Percentiles rank a stretch among this genome's conserved stretches.
phyloP scores from a whole-genome alignment of 352 stramenopile species.

The Phytopythium ostracodes region DNA sequence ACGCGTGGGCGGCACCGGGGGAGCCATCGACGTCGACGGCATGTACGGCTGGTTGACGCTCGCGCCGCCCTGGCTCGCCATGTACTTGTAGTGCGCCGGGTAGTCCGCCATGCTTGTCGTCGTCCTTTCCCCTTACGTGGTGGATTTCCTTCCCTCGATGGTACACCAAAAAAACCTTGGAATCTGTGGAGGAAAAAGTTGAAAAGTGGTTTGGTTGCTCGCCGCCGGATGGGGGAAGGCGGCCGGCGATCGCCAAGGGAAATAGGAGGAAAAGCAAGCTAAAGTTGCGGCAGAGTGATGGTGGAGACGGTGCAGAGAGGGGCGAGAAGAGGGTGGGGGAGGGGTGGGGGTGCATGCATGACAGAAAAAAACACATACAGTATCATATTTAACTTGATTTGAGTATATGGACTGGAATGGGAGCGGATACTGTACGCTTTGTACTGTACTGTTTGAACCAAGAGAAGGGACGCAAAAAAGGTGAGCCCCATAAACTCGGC shows the following conservation, averaged over 20 bases:
- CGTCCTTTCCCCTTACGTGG: neutral
- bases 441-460: neutral
- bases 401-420: neutral
- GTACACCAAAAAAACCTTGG: neutral
- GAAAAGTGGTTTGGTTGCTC: neutral
- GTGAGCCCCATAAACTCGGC: neutral
- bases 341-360: neutral
- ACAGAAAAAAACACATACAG: neutral
- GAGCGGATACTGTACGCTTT: neutral
- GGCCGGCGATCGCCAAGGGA: neutral
- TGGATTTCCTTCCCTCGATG: too few species aligned
- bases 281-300: neutral
- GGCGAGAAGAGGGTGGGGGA: neutral
- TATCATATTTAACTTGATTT: neutral
- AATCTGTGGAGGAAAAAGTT: neutral
- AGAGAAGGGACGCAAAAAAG: neutral
- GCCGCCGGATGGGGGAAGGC: too few species aligned
- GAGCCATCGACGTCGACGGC: neutral
- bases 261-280: too few species aligned
- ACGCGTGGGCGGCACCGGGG: conserved; percentile 19
- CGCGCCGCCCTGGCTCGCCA: conserved; percentile 22
- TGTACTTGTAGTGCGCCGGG: conserved; percentile 27
- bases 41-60: conserved; percentile 24
- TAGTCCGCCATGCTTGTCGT: conserved; percentile 22
- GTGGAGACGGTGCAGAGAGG: neutral